These are phyloP conservation scores for Passiflora organensis DNA, from an alignment of 345 rosid species.

Conservation along the genomic window DNA sequence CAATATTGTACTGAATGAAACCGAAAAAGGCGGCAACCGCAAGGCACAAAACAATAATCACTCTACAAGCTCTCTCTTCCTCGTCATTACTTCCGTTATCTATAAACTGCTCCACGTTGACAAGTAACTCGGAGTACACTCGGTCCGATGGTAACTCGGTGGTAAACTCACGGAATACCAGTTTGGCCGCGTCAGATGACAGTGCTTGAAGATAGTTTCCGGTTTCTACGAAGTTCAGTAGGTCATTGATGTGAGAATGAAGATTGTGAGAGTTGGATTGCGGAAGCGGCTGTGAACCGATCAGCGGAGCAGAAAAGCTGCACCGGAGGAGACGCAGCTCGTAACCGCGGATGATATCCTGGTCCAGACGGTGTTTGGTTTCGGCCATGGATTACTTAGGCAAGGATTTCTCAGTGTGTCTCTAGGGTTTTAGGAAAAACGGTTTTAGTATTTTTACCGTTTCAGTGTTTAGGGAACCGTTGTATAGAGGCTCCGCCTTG, in stretches of 20 bases:
- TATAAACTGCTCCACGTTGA: slow-evolving; percentile 42
- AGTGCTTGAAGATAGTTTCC: slow-evolving; percentile 70
- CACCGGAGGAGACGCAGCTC: slow-evolving; percentile 82
- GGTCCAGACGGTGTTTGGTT: not conserved
- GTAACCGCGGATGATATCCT: slow-evolving; percentile 39
- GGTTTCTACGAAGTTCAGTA: slow-evolving; percentile 52
- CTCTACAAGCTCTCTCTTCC: slow-evolving; percentile 41
- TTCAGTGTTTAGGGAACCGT: too few species aligned
- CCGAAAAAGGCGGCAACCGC: slow-evolving; percentile 61
- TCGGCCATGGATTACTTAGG: slow-evolving; percentile 1
- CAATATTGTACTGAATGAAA: slow-evolving; percentile 61
- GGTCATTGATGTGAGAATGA: slow-evolving; percentile 32
- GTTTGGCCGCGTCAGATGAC: slow-evolving; percentile 36
- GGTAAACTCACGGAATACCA: slow-evolving; percentile 17
- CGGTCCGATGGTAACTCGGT: slow-evolving; percentile 39
- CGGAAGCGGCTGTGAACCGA: slow-evolving; percentile 6
- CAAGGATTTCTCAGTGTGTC: too few species aligned
- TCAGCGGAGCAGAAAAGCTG: slow-evolving; percentile 26
- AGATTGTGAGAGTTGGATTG: slow-evolving; percentile 13
- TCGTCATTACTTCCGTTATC: slow-evolving; percentile 23
- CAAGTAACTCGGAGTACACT: slow-evolving; percentile 46
- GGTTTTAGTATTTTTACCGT: too few species aligned
- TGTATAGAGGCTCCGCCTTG: too few species aligned
- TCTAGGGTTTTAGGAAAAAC: too few species aligned
- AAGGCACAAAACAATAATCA: slow-evolving; percentile 50